Evolutionary conservation across 83 land plant species (phyloP), one percentile per base, ranked within the genome.

Genomic region (Diphasiastrum complanatum): DNA sequence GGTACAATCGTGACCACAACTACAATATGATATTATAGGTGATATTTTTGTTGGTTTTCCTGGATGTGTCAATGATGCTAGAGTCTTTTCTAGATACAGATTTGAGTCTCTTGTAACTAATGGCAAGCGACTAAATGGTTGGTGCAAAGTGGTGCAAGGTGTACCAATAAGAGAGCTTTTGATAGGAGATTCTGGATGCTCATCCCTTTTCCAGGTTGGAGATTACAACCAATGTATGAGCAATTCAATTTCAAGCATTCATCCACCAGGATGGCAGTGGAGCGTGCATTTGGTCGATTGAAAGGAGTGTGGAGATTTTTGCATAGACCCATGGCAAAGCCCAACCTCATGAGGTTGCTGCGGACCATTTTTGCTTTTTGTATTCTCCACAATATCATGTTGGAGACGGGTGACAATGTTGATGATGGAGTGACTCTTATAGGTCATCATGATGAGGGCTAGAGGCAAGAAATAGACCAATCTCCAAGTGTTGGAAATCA

Each of bases 251-350:
- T 8, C 60, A 56, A 56, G 4, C 18, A 34, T 12, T 56, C 60
- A 34, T 14, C 60, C 20, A 56, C 40, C 5, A 0, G 41, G 20
- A 56, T 56, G 60, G 60, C 37, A 30, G 60, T 56, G 2, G 60
- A 56, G 37, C 1, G 38, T 5, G 2, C 60, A 4, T 34, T 56
- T 56, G 60, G 60, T 18, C n/a, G 33, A 14, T 33, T 56, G 20
- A 56, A 56, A 56, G 37, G 18, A 2, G 37, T 33, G 19, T 34
- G 60, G 60, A 23, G 19, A 0, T 34, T 56, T 2, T 33, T 56
- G 20, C 33, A 34, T 18, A 26, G 16, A 28, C 28, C 34, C 5
- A 53, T 53, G 57, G 1, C 57, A 28, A 28, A 34, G 16, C 34
- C 55, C 3, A 22, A 53, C 10, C 32, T 28, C 16, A 3, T 0